Evolutionary conservation across 164 flowering plant species (phyloP).

Genomic region (Piper longum): DNA sequence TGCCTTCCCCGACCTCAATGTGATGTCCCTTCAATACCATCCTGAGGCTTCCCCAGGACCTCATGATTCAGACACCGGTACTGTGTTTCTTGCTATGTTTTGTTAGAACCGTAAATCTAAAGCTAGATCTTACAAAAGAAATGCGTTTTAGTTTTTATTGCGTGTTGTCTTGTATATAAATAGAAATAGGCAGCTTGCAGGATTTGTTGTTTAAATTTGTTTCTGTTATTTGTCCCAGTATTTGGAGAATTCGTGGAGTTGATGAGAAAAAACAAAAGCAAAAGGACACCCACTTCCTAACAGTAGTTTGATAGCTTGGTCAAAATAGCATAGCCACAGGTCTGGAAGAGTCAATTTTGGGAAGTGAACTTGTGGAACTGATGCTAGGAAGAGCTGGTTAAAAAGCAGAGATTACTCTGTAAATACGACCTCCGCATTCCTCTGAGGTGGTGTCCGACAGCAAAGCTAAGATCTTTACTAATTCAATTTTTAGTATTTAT

Average conservation of each 20-base stretch:
- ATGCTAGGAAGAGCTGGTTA: neutral
- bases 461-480: neutral
- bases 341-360: neutral
- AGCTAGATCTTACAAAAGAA: neutral
- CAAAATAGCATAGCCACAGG: neutral
- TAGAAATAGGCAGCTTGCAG: too few relatives aligned
- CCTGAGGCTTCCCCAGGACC: conserved; percentile 97
- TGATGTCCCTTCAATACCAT: conserved; percentile 87
- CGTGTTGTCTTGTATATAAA: too few relatives aligned
- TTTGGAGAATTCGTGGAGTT: conserved; percentile 37
- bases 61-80: conserved; percentile 81
- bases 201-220: too few relatives aligned
- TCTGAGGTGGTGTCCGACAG: neutral
- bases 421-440: neutral
- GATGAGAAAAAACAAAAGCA: conserved; percentile 29
- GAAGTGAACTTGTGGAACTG: neutral
- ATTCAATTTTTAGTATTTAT: too few relatives aligned
- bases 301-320: neutral
- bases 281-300: neutral
- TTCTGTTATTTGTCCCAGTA: conserved; percentile 12
- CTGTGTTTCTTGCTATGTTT: neutral
- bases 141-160: too few relatives aligned
- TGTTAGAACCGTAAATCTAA: neutral
- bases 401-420: neutral
- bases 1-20: conserved; percentile 43